Evolutionary conservation across 2,329 filamentous ascomycete species (phyloP).

Genomic region (Botryotinia globosa): DNA sequence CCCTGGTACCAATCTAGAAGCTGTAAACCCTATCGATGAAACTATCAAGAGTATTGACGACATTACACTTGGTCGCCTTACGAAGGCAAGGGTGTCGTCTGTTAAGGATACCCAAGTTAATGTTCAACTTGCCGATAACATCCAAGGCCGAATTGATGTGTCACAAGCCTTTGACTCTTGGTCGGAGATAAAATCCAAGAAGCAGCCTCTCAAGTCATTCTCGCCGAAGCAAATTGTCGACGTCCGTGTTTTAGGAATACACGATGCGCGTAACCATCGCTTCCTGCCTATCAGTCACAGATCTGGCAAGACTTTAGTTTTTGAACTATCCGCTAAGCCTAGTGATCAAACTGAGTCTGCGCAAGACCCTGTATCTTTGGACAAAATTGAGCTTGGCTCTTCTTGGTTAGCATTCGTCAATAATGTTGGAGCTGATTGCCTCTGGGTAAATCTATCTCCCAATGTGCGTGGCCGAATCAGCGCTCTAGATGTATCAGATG

Average conservation of each 20-base stretch:
- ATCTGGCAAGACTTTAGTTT: constrained; percentile 71
- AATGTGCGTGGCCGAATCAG: constrained; percentile 81
- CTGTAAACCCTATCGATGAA: constrained; percentile 62
- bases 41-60: constrained; percentile 65
- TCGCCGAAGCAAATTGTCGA: constrained; percentile 66
- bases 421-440: constrained; percentile 73
- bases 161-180: constrained; percentile 87
- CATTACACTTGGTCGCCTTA: constrained; percentile 67
- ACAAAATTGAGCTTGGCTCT: constrained; percentile 69
- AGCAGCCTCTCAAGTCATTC: constrained; percentile 75
- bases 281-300: constrained; percentile 91
- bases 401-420: constrained; percentile 84
- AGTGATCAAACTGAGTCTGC: constrained; percentile 53
- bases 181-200: constrained; percentile 81
- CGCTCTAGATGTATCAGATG: constrained; percentile 81
- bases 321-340: constrained; percentile 81
- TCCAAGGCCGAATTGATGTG: constrained; percentile 89
- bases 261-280: constrained; percentile 84
- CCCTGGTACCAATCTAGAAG: constrained; percentile 42
- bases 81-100: constrained; percentile 75
- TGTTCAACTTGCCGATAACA: constrained; percentile 79
- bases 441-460: constrained; percentile 91
- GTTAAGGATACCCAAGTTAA: constrained; percentile 92
- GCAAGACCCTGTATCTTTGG: constrained; percentile 64
- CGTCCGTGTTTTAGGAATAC: constrained; percentile 79